These are phyloP conservation scores for Mycena citricolor DNA, from an alignment of 1,284 basidiomycete genomes.

Conservation along the genomic window DNA sequence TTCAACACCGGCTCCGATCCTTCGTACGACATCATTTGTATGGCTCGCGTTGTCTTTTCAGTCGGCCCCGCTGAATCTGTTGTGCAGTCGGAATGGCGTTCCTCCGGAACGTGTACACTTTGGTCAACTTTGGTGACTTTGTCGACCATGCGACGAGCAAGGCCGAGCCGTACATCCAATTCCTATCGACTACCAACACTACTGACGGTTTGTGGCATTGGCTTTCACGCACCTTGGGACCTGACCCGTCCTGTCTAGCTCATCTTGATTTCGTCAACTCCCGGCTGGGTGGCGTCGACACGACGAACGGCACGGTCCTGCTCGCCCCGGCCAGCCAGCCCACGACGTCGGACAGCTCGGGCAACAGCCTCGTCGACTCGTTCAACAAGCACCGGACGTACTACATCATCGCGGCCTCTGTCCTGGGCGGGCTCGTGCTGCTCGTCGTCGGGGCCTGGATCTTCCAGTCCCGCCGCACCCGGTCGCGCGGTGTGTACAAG, in stretches of 20 bases:
- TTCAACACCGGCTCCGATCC: slow-evolving; percentile 34
- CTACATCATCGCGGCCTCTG: slow-evolving; percentile 20
- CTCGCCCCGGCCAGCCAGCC: slow-evolving; percentile 10
- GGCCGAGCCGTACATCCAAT: slow-evolving; percentile 56
- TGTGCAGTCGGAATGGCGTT: slow-evolving; percentile 5
- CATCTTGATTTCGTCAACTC: slow-evolving; percentile 52
- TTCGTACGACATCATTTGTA: slow-evolving; percentile 47
- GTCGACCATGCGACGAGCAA: slow-evolving; percentile 39
- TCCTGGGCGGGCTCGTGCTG: slow-evolving; percentile 16
- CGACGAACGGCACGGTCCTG: slow-evolving; percentile 33
- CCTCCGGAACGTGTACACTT: slow-evolving; percentile 58
- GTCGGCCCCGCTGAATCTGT: neutral
- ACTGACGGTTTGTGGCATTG: slow-evolving; percentile 36
- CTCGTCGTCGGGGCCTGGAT: slow-evolving; percentile 11
- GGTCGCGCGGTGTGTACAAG: slow-evolving; percentile 12
- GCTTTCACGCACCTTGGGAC: too few species aligned
- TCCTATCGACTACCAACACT: slow-evolving; percentile 51
- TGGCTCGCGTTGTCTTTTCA: slow-evolving; percentile 33
- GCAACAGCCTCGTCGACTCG: too few species aligned
- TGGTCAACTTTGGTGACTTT: slow-evolving; percentile 63
- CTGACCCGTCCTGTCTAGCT: slow-evolving; percentile 29
- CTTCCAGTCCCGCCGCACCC: slow-evolving; percentile 12
- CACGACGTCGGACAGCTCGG: slow-evolving; percentile 1
- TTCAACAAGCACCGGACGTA: slow-evolving; percentile 4
- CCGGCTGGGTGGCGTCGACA: slow-evolving; percentile 51